These are phyloP conservation scores for Cladorrhinum sp. DNA, from an alignment of 2,329 filamentous ascomycete genomes.

Conservation along the genomic window DNA sequence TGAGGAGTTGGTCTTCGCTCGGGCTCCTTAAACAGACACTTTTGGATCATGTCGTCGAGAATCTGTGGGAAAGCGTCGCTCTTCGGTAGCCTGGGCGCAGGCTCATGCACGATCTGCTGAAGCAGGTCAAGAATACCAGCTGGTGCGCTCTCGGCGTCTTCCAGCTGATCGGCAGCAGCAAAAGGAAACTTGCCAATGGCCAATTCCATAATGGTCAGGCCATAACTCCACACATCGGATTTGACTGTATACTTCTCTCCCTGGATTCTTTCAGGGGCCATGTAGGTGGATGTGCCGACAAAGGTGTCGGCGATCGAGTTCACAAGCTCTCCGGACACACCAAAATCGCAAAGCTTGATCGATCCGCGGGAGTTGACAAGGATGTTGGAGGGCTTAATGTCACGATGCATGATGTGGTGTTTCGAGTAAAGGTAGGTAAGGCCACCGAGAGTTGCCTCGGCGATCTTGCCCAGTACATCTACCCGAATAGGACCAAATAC, in stretches of 20 bases:
- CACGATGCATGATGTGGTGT: slow-evolving; percentile 97
- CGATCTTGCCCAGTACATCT: slow-evolving; percentile 95
- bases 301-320: slow-evolving; percentile 99
- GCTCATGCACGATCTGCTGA: slow-evolving; percentile 96
- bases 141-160: slow-evolving; percentile 75
- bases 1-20: slow-evolving; percentile 87
- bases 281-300: slow-evolving; percentile 97
- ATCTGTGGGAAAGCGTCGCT: slow-evolving; percentile 96
- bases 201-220: slow-evolving; percentile 91
- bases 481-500: slow-evolving; percentile 94
- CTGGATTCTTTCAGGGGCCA: slow-evolving; percentile 97
- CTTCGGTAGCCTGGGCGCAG: slow-evolving; percentile 88
- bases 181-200: slow-evolving; percentile 98
- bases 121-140: slow-evolving; percentile 94
- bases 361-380: slow-evolving; percentile 89
- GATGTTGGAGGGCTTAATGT: slow-evolving; percentile 98
- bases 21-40: slow-evolving; percentile 87
- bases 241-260: slow-evolving; percentile 97
- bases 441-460: slow-evolving; percentile 89
- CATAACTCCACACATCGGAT: slow-evolving; percentile 98
- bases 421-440: slow-evolving; percentile 92
- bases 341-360: slow-evolving; percentile 98
- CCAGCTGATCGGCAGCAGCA: slow-evolving; percentile 66
- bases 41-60: slow-evolving; percentile 94
- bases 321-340: slow-evolving; percentile 95